phyloP scores from a whole-genome alignment of 2,329 filamentous ascomycete species.

The Colletotrichum sp. region DNA sequence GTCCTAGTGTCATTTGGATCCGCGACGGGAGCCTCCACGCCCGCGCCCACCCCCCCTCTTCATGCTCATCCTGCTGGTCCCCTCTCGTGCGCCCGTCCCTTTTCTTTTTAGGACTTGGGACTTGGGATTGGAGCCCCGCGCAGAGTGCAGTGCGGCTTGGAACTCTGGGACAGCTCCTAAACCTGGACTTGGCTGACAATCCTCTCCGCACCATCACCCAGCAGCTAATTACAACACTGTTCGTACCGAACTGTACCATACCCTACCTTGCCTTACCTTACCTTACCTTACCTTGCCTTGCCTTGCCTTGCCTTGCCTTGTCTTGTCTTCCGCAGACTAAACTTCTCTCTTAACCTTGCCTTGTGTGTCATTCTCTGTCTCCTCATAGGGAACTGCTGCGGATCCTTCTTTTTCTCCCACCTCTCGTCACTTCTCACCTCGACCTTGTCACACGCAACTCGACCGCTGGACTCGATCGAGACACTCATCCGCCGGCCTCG shows the following conservation, averaged over 20 bases:
- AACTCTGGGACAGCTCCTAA: constrained; percentile 1
- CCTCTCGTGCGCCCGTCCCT: neutral
- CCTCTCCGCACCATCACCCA: neutral
- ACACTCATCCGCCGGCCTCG: neutral
- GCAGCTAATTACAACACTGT: neutral
- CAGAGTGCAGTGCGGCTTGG: neutral
- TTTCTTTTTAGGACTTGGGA: neutral
- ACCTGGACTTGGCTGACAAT: neutral
- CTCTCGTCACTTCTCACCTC: neutral
- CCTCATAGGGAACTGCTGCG: neutral
- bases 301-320: neutral
- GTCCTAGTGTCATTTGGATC: constrained; percentile 19
- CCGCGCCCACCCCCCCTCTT: neutral
- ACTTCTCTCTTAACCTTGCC: neutral
- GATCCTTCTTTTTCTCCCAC: neutral
- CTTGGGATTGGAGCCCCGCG: neutral
- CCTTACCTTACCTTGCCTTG: neutral
- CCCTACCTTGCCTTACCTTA: neutral
- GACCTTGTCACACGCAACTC: neutral
- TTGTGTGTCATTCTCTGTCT: neutral
- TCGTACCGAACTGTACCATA: neutral
- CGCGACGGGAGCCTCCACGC: constrained; percentile 20
- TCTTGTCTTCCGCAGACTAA: neutral
- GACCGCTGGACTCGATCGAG: neutral
- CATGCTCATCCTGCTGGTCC: neutral